Base-by-base conservation (phyloP, 768 basidiomycete species). In the Paxillus involutus region DNA sequence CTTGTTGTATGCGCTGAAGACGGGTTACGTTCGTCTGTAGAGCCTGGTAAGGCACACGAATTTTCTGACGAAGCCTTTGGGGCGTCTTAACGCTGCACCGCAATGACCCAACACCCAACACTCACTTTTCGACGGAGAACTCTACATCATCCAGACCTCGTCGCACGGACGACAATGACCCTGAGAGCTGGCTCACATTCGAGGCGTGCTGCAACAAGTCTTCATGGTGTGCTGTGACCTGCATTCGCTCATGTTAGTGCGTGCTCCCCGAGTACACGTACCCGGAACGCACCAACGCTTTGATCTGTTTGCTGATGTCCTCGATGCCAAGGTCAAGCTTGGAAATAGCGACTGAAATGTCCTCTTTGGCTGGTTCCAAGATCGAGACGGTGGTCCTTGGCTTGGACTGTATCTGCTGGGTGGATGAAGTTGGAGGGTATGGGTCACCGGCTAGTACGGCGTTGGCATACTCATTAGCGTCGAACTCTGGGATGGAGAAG, bases 401-500 rank as follows among this genome's bases (percentile, higher is more conserved):
- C 43, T 61, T 70, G 53, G 26, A 61, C 51, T 26, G 67, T 58
- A 58, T 73, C 75, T 53, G 70, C 64, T 29, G 67, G 7, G 19
- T 51, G 0, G 61, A 70, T 71, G 69, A 64, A 53, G 70, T 73
- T 47, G 78, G 70, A 12, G 85, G 81, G 66, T 95, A 92, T 0
- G 84, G 67, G 60, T 94, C 88, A 24, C 91, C 89, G 5, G 94
- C 88, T 21, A 98, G 80, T 50, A 96, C 81, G 14, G 91, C 85
- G 69, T 94, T 94, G 3, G 95, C 95, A 67, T 95, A 97, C 40
- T 89, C 88, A 64, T 91, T 89, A 14, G 91, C 79, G 67, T 96
- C 88, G 69, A 98, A 98, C 33, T 85, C 78, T 2, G 83, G 68
- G 40, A 73, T 78, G 29, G 89, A 77, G 64, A 97, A 98, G 44